Base-by-base conservation (phyloP, 2,329 filamentous ascomycete genomes). In the Verticillium dahliae region DNA sequence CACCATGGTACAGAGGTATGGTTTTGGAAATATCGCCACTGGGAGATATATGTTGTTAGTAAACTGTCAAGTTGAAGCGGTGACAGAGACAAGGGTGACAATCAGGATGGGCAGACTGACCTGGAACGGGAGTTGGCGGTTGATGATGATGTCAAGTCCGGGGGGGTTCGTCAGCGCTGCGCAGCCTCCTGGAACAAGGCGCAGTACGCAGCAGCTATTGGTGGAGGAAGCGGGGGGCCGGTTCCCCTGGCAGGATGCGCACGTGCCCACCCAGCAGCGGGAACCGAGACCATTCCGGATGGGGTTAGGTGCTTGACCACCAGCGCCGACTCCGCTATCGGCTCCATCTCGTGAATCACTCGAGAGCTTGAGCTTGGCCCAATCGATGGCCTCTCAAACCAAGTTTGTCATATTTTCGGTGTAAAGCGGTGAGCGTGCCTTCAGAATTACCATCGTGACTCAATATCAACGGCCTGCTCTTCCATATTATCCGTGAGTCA, bases 71-170 rank as follows among this genome's bases (percentile, higher is more conserved):
- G 15, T 18, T 4, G 18, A 11, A 27, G 15, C n/a, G 11, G n/a
- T 10, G n/a, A 22, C 6, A 22, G 15, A 31, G 14, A 22, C 6
- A 15, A 15, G 15, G 14, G 37, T 15, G 18, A 22, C 14, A 33
- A 15, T 13, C 27, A 50, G 14, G 11, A n/a, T n/a, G 27, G 33
- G 57, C 31, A 34, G 5, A 41, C 22, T 41, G 38, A 58, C 45
- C 45, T 27, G 15, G 57, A 31, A 31, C 9, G 38, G 37, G 37
- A 31, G 57, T 61, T 65, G 62, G 58, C 45, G 45, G 45, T 52
- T 52, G 45, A 13, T 65, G 62, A 61, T 65, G 64, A 65, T 65
- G 64, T 65, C 64, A 65, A 63, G 38, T 15, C 58, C 55, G 18
- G 45, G 61, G 59, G 62, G 62, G 61, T 65, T 61, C 59, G 63